phyloP scores from a whole-genome alignment of 768 basidiomycete genomes.

The Xerocomellus chrysenteron region DNA sequence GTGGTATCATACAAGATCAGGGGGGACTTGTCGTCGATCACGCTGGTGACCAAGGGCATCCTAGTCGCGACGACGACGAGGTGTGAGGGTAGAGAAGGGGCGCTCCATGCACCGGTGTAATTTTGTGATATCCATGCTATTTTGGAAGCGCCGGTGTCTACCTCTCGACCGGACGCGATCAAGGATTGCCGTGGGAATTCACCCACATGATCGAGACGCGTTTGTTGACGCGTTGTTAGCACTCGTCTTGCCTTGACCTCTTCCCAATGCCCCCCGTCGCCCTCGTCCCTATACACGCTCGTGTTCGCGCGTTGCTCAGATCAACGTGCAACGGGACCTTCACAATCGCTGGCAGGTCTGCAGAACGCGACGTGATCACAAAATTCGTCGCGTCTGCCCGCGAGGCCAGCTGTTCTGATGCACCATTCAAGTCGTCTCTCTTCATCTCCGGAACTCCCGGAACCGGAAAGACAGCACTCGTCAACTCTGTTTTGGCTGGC shows the following conservation, averaged over 20 bases:
- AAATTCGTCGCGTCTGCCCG: conserved; percentile 61
- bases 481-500: conserved; percentile 60
- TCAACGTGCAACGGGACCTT: conserved; percentile 59
- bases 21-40: conserved; percentile 36
- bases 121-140: neutral
- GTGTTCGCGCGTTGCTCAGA: conserved; percentile 69
- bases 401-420: conserved; percentile 19
- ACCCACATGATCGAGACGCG: conserved; percentile 20
- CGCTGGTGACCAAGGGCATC: conserved; percentile 26
- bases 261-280: conserved; percentile 52
- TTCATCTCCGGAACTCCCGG: conserved; percentile 95
- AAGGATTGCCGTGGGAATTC: conserved; percentile 13
- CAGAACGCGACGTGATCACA: conserved; percentile 57
- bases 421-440: conserved; percentile 45
- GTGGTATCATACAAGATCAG: conserved; percentile 27
- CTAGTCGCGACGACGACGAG: neutral
- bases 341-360: conserved; percentile 64
- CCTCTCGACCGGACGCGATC: neutral
- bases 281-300: conserved; percentile 50
- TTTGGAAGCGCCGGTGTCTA: neutral
- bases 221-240: conserved; percentile 33
- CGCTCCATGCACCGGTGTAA: neutral
- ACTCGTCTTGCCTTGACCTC: conserved; percentile 39
- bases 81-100: neutral
- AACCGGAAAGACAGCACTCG: conserved; percentile 87